Percentiles rank a stretch among this genome's conserved stretches.
These are phyloP conservation scores for Colletotrichum navitas DNA, from an alignment of 2,329 filamentous ascomycete genomes.

Conservation along the genomic window DNA sequence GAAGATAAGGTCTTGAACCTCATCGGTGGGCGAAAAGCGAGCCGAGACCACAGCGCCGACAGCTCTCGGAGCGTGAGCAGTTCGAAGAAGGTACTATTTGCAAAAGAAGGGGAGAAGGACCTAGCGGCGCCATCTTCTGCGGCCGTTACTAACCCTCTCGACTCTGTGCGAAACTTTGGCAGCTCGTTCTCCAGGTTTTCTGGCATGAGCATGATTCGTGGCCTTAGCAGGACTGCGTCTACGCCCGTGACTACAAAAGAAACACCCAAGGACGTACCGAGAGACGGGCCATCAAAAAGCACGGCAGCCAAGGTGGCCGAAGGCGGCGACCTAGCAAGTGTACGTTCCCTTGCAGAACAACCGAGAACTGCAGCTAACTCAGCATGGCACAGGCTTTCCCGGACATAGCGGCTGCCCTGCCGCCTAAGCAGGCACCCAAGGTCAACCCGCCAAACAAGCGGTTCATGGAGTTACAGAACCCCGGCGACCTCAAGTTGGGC, in stretches of 20 bases:
- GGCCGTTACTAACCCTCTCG: constrained; percentile 60
- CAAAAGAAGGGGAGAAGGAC: constrained; percentile 57
- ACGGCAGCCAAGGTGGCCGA: constrained; percentile 54
- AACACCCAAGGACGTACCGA: not conserved
- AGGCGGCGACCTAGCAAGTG: constrained; percentile 69
- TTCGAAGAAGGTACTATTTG: constrained; percentile 68
- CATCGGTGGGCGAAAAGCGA: constrained; percentile 72
- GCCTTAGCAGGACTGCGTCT: constrained; percentile 73
- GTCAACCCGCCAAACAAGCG: constrained; percentile 76
- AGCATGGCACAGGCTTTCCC: constrained; percentile 65
- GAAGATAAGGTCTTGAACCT: constrained; percentile 79
- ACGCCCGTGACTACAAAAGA: constrained; percentile 54
- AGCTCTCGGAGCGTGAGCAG: constrained; percentile 75
- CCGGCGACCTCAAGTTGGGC: constrained; percentile 77
- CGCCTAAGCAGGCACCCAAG: constrained; percentile 67
- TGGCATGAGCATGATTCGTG: constrained; percentile 78
- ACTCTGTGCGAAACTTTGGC: constrained; percentile 85
- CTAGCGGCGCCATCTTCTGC: constrained; percentile 39
- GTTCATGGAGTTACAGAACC: constrained; percentile 79
- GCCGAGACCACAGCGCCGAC: constrained; percentile 81
- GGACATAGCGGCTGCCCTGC: constrained; percentile 67
- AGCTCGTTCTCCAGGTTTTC: constrained; percentile 85
- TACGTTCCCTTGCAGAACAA: constrained; percentile 52
- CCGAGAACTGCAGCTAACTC: constrained; percentile 24
- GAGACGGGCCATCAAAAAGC: constrained; percentile 52